Base-by-base conservation (phyloP, 495 filamentous ascomycete species). In the Podospora comata region DNA sequence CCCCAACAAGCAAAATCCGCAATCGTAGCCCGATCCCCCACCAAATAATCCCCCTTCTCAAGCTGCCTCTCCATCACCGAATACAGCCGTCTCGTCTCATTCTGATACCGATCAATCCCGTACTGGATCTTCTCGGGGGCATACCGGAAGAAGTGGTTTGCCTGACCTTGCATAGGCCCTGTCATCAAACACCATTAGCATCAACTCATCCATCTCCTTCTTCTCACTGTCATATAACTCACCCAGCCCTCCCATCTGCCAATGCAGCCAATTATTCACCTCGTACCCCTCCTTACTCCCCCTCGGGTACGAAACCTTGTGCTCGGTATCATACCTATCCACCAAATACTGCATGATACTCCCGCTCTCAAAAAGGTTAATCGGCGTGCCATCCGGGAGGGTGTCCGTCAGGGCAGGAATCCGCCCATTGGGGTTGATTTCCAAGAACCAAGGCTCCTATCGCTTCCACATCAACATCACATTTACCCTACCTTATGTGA, bases 351-450 rank as follows among this genome's bases (percentile, higher is more conserved):
- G 89, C 83, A 97, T 82, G 74, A 97, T 96, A 66, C 89, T 83
- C 62, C 92, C 94, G 68, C 87, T 90, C 78, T 97, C 94, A 73
- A 96, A 97, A 4, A 97, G 71, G 19, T 84, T 80, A 77, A 96
- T 93, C 39, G 81, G 79, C 71, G 90, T 82, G 66, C 92, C 92
- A 75, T 95, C 90, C 1, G 76, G 71, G 73, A 90, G 87, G 13
- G 85, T 87, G 76, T 97, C 94, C 27, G 91, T 94, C 27, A 97
- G 72, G 18, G 94, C 94, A n/a, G 94, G 94, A 72, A 97, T 96
- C 67, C 94, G 92, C 71, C 94, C 94, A 75, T 97, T 97, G 64
- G 94, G 94, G 80, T 97, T 97, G 78, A 97, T 95, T 53, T 87
- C 88, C 55, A 96, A 85, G 82, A 94, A 97, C 91, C 91, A 96